A percentile compares a stretch with the other conserved stretches of the same genome.
phyloP scores from a whole-genome alignment of 2,329 filamentous ascomycete genomes.

The Cordyceps farinosa region DNA sequence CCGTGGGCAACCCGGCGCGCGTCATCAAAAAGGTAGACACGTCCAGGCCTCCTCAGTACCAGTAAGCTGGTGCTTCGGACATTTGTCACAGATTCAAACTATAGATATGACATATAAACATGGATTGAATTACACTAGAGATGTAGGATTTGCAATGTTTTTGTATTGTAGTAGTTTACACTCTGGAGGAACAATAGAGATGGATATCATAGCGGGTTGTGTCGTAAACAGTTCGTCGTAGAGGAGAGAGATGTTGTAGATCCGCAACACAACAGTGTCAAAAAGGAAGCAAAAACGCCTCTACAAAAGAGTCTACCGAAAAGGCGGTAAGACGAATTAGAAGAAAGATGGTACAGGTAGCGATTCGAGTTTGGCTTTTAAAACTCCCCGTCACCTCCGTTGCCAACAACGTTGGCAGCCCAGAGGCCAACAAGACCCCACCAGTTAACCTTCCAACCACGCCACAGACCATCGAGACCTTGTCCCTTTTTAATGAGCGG shows the following conservation, averaged over 20 bases:
- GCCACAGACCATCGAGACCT: slow-evolving; percentile 64
- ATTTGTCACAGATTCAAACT: too few relatives aligned
- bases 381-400: slow-evolving; percentile 59
- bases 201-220: slow-evolving; percentile 38
- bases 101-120: not conserved
- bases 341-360: not conserved
- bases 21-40: slow-evolving; percentile 45
- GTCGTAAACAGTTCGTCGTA: slow-evolving; percentile 13
- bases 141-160: not conserved
- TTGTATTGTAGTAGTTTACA: slow-evolving; percentile 21
- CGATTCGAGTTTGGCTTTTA: slow-evolving; percentile 29
- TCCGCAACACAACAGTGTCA: not conserved
- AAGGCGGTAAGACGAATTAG: not conserved
- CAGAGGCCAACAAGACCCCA: slow-evolving; percentile 74
- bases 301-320: not conserved
- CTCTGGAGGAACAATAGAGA: slow-evolving; percentile 22
- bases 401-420: slow-evolving; percentile 63
- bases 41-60: slow-evolving; percentile 10
- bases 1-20: slow-evolving; percentile 64
- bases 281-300: slow-evolving; percentile 13
- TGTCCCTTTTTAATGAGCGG: slow-evolving; percentile 56
- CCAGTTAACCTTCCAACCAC: slow-evolving; percentile 74
- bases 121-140: not conserved
- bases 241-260: slow-evolving; percentile 18
- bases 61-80: not conserved